Percentiles rank a stretch among this genome's conserved stretches.
These are phyloP conservation scores for Chlorella sorokiniana DNA, from an alignment of 139 green algal species.

Conservation along the genomic window DNA sequence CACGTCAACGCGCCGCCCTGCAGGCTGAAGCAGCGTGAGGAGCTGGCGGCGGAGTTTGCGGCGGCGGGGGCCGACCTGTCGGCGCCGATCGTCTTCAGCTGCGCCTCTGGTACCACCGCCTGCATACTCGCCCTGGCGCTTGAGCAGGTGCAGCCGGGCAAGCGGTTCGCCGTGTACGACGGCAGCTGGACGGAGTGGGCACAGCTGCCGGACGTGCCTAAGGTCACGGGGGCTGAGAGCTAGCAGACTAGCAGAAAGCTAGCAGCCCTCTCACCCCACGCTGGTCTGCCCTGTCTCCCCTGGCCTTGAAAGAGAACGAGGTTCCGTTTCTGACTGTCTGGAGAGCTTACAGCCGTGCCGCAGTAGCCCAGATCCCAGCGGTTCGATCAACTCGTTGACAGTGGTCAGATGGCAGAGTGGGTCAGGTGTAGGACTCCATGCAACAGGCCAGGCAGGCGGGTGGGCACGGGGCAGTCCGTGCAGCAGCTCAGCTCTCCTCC, in stretches of 20 bases:
- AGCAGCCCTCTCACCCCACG: too few relatives aligned
- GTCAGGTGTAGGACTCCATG: too few relatives aligned
- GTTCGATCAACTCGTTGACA: too few relatives aligned
- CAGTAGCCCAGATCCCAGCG: too few relatives aligned
- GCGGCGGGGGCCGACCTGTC: constrained; percentile 65
- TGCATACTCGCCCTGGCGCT: constrained; percentile 86
- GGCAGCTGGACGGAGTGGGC: constrained; percentile 97
- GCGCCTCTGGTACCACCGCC: constrained; percentile 92
- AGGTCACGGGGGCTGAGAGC: not conserved
- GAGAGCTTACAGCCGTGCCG: too few relatives aligned
- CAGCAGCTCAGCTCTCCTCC: not conserved
- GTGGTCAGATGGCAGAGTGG: too few relatives aligned
- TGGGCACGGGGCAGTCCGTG: too few relatives aligned
- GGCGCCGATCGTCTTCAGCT: constrained; percentile 68
- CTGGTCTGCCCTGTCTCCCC: too few relatives aligned
- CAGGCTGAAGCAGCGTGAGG: constrained; percentile 53
- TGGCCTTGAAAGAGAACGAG: not conserved
- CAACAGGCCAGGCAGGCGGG: too few relatives aligned
- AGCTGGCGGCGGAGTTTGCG: constrained; percentile 69
- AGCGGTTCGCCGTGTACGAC: constrained; percentile 83
- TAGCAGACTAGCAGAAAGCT: too few relatives aligned
- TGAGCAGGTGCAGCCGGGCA: constrained; percentile 45
- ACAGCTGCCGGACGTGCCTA: constrained; percentile 43
- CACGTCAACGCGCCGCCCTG: not conserved
- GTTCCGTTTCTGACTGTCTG: too few relatives aligned